Evolutionary conservation across 192 early-diverging fungal species (phyloP), one percentile per base, ranked within the genome.

Genomic region (Backusella sp.): DNA sequence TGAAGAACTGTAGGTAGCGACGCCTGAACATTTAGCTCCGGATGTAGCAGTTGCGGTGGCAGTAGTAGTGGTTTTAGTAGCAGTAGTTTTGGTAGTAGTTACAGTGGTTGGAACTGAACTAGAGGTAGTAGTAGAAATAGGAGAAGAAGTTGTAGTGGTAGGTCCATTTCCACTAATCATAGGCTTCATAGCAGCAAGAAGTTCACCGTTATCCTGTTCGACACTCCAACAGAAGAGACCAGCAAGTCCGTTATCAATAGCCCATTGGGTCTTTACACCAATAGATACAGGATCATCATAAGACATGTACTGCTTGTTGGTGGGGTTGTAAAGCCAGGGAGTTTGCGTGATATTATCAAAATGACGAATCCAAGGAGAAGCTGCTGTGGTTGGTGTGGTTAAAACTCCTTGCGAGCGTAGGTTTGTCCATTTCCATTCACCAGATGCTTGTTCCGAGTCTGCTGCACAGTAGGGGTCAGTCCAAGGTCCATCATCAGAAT

Each of bases 281-380:
- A 94, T 56, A 32, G 90, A 90, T 12, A 84, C 71, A 39, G 85
- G 83, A 68, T 92, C 90, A 76, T 93, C 91, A 77, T 93, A 94
- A 0, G 91, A 90, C 56, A 94, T 87, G 78, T 90, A 92, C 28
- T 83, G 75, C 30, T 72, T 85, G 0, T 84, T 91, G 0, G 73
- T 75, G 3, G 82, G 80, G 68, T 92, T 92, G 80, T 87, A 93
- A 37, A 95, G 68, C 91, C 92, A 94, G 5, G 94, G 93, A 0
- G 92, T 92, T 35, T 87, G 79, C 0, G 88, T 88, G 11, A 79
- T 79, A 4, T 80, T 23, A 65, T 94, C 92, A 85, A 88, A 92
- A 67, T 88, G 81, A 28, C 89, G 86, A 1, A 89, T 70, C 92
- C 92, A 95, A 14, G 87, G 88, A 8, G 86, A 74, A 19, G 76